Base-by-base conservation (phyloP, 208 protist species). In the Crithidia acanthocephali region DNA sequence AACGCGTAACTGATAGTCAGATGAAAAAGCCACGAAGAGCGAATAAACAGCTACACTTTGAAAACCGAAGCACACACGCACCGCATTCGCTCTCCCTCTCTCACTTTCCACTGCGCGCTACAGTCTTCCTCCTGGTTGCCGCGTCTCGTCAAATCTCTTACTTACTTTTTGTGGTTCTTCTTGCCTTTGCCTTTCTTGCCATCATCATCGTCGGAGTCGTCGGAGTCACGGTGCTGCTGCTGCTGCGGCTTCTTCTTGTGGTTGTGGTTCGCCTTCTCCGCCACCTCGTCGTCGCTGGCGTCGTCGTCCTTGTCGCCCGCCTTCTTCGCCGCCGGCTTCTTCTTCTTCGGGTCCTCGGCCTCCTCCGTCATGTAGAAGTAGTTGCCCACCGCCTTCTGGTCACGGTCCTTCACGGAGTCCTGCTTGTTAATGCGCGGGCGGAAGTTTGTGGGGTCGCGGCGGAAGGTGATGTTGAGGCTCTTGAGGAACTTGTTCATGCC, bases 401-500 rank as follows among this genome's bases (percentile, higher is more conserved):
- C 98, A 7, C 84, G 87, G 83, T 99, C 99, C 76, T 98, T 99
- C 28, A 98, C 92, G 35, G 98, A 99, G 64, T 98, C 91, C 3
- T 96, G 64, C 81, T 99, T 99, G 86, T 99, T 99, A 83, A 99
- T 99, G 70, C 99, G 93, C 30, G 99, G 99, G 57, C 99, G 92
- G 79, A 92, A 99, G 84, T 99, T 99, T 20, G 86, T 93, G 30
- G 99, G 99, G 82, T 99, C 99, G 51, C 99, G 90, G 63, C 99
- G 91, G 92, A 99, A 99, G 3, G 99, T 99, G 64, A 98, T 99
- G 35, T 99, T 91, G 28, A 99, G 84, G 53, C 81, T 75, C 77
- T 98, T 96, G 35, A 99, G 86, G 90, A 99, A 99, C 68, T 95
- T 88, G 87, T 99, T 99, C 97, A 99, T 99, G 61, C 92, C 93